Evolutionary conservation across 73 alveolate species (phyloP), one percentile per base, ranked within the genome.

Genomic region (Blepharisma stoltei): DNA sequence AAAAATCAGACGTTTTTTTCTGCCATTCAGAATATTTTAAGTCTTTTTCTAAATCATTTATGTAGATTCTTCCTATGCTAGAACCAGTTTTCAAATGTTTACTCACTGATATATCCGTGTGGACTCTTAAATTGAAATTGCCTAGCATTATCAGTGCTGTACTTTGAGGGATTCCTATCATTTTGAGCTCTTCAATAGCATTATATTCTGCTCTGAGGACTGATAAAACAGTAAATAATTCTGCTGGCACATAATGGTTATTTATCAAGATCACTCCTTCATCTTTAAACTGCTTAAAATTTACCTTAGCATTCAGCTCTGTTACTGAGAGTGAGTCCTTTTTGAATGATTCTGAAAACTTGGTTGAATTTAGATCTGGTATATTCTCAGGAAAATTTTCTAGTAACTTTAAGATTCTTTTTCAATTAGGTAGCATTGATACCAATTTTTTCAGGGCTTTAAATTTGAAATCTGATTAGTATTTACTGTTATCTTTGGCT

Each of bases 1-100:
- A 60, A 25, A 60, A 60, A 20, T 14, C 37, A 8, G 14, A n/a
- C 18, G 3, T 8, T 1, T 11, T 18, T 18, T 60, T 14, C n/a
- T 11, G 38, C 73, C 37, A 25, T 8, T 20, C 38, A 25, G 45
- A n/a, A 60, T 60, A 60, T 2, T 25, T 14, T 20, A 8, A 8
- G 73, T 60, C 73, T 14, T 18, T 14, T 60, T 60, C 73, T 18
- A 60, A 38, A 38, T 60, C 47, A 25, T 60, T 60, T 60, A 60
- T 14, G 46, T 60, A 60, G 45, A 60, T 4, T 2, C 73, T 14
- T 25, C 73, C 73, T 60, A 47, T 60, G 11, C 46, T 20, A 18
- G 23, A 1, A 2, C 46, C 18, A 20, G 73, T 60, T 60, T 60
- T 60, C 23, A 60, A 14, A 2, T 8, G 2, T 60, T 60, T 60